A percentile compares a stretch with the other conserved stretches of the same genome.
Conservation (phyloP, 768 basidiomycete genomes). For the Daedalea quercina region DNA sequence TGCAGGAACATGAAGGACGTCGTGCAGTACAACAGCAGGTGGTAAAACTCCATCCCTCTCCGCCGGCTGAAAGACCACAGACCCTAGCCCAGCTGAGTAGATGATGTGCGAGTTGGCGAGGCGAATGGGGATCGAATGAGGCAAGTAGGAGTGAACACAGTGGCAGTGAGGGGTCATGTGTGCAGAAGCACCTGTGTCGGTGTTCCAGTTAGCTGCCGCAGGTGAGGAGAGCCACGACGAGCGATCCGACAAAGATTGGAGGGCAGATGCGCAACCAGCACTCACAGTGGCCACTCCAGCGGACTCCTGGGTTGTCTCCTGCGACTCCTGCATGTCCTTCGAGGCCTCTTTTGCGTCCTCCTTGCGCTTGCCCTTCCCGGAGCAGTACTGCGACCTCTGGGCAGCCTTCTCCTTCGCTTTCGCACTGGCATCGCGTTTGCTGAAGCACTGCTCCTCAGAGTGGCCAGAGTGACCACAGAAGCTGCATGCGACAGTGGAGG, state of each 20-base stretch:
- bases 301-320: not conserved
- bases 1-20: conserved; percentile 4
- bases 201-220: conserved; percentile 4
- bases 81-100: conserved; percentile 1
- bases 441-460: conserved; percentile 9
- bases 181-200: conserved; percentile 10
- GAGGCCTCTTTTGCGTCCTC: not conserved
- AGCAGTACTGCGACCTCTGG: not conserved
- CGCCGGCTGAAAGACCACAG: conserved; percentile 12
- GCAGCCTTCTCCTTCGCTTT: conserved; percentile 3
- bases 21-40: conserved; percentile 1
- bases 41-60: conserved; percentile 1
- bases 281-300: not conserved
- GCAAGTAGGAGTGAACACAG: conserved; percentile 1
- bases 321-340: not conserved
- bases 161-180: conserved; percentile 9
- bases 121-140: conserved; percentile 5
- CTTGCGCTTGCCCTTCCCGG: not conserved
- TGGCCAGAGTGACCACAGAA: conserved; percentile 6
- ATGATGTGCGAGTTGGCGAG: conserved; percentile 1
- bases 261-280: conserved; percentile 5
- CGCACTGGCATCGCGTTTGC: conserved; percentile 1
- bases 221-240: too few relatives aligned
- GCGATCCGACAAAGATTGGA: not conserved
- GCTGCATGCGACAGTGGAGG: conserved; percentile 1